Evolutionary conservation across 2,329 filamentous ascomycete genomes (phyloP).

Genomic region (Apiospora aurea): DNA sequence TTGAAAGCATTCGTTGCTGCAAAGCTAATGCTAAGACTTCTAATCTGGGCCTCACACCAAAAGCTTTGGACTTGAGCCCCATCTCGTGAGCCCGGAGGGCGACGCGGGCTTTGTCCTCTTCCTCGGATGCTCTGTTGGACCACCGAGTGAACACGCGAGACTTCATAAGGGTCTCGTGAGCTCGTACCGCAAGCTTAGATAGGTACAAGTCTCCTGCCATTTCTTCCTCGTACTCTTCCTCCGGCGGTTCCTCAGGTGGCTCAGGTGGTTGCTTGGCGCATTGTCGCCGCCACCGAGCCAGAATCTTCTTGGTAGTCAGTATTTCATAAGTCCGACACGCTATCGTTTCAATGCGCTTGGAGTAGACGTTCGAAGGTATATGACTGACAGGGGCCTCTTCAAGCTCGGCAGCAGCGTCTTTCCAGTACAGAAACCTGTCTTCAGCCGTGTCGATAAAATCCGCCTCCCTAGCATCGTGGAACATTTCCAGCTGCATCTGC

Average conservation of each 20-base stretch:
- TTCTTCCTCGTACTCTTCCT: slow-evolving; percentile 30
- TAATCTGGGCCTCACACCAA: slow-evolving; percentile 33
- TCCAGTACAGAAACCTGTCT: slow-evolving; percentile 38
- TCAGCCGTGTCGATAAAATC: slow-evolving; percentile 35
- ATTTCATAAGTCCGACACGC: slow-evolving; percentile 40
- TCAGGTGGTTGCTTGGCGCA: slow-evolving; percentile 30
- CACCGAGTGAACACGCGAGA: slow-evolving; percentile 41
- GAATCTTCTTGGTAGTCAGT: slow-evolving; percentile 33
- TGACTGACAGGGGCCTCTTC: slow-evolving; percentile 32
- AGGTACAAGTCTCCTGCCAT: slow-evolving; percentile 27
- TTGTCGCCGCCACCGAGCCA: slow-evolving; percentile 37
- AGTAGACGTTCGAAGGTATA: slow-evolving; percentile 39
- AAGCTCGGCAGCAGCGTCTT: slow-evolving; percentile 34
- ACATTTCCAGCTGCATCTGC: slow-evolving; percentile 33
- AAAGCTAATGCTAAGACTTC: slow-evolving; percentile 22
- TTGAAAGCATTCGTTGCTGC: slow-evolving; percentile 21
- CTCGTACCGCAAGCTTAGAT: slow-evolving; percentile 38
- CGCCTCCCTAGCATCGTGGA: slow-evolving; percentile 35
- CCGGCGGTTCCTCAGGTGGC: slow-evolving; percentile 7
- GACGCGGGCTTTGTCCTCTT: slow-evolving; percentile 37
- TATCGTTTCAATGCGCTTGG: slow-evolving; percentile 40
- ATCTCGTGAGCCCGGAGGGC: slow-evolving; percentile 40
- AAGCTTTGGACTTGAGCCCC: slow-evolving; percentile 40
- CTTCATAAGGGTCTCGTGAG: slow-evolving; percentile 39
- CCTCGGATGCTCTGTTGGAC: slow-evolving; percentile 41